Conservation (phyloP, 1,284 basidiomycete species). For the Ceratobasidium sp. region DNA sequence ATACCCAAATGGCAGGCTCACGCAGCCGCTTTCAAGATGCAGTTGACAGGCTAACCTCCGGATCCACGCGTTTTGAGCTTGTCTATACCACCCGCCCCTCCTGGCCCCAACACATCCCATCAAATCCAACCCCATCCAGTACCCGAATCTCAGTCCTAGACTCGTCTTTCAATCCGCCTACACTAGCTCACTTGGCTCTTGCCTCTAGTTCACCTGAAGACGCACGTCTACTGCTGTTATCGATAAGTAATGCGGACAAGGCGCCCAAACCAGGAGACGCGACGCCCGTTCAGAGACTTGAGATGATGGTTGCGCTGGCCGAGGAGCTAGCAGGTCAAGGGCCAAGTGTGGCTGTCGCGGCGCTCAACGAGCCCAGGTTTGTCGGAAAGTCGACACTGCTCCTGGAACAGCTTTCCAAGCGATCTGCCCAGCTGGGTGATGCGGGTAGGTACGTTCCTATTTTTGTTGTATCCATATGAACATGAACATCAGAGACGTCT, state of each 20-base stretch:
- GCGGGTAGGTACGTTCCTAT: slow-evolving; percentile 44
- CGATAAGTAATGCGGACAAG: slow-evolving; percentile 93
- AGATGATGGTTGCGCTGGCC: slow-evolving; percentile 82
- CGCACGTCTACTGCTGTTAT: slow-evolving; percentile 83
- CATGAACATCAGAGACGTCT: slow-evolving; percentile 16
- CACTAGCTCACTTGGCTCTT: slow-evolving; percentile 84
- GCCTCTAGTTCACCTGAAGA: slow-evolving; percentile 67
- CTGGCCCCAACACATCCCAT: slow-evolving; percentile 48
- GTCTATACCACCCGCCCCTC: slow-evolving; percentile 48
- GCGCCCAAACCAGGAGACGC: slow-evolving; percentile 76
- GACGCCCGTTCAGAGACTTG: slow-evolving; percentile 74
- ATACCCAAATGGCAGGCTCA: not conserved
- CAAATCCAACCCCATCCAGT: not conserved
- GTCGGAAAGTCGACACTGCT: slow-evolving; percentile 81
- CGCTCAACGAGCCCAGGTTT: slow-evolving; percentile 90
- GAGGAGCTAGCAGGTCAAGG: slow-evolving; percentile 57
- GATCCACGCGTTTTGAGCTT: slow-evolving; percentile 47
- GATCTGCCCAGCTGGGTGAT: slow-evolving; percentile 51
- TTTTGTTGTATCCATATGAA: too few species aligned
- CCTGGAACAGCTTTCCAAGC: slow-evolving; percentile 60
- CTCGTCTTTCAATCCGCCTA: slow-evolving; percentile 95
- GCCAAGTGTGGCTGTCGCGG: slow-evolving; percentile 77
- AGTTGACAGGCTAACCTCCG: slow-evolving; percentile 16
- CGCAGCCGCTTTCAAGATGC: slow-evolving; percentile 4
- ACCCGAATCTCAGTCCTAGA: slow-evolving; percentile 69